These are phyloP conservation scores for Naematelia aurantialba DNA, from an alignment of 768 basidiomycete genomes.

Conservation along the genomic window DNA sequence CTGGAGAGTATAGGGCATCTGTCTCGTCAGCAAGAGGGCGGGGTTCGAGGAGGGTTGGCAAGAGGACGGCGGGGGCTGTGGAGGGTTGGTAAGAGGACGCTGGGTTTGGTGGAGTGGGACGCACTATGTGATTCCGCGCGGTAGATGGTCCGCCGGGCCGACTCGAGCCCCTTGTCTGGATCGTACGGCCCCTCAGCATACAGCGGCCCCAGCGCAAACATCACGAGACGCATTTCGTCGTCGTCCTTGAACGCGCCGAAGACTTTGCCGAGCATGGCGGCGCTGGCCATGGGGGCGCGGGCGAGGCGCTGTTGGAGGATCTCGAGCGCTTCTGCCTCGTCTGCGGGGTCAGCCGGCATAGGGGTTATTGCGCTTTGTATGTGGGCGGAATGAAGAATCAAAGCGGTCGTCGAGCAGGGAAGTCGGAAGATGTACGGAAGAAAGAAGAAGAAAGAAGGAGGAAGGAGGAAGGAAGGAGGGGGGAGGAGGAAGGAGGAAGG, in stretches of 20 bases:
- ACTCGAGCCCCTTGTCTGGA: conserved; percentile 19
- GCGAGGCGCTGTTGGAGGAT: conserved; percentile 13
- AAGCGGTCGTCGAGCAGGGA: no score
- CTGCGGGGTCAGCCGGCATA: conserved; percentile 3
- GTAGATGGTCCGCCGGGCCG: conserved; percentile 13
- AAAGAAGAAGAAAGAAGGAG: no score
- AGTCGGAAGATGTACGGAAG: no score
- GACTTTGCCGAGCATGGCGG: conserved; percentile 20
- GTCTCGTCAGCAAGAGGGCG: background rate
- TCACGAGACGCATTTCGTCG: conserved; percentile 22
- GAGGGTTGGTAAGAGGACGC: no score
- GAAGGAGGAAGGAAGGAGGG: no score
- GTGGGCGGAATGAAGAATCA: no score
- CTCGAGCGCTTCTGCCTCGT: conserved; percentile 26
- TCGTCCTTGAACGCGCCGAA: conserved; percentile 24
- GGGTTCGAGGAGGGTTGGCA: no score
- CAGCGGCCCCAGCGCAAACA: conserved; percentile 25
- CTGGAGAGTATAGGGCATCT: conserved; percentile 23
- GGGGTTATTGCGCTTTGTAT: no score
- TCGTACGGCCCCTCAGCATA: conserved; percentile 22
- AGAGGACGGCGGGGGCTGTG: no score
- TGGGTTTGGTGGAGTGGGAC: conserved; percentile 1
- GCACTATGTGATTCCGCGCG: conserved; percentile 25
- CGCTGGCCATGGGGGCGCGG: conserved; percentile 17
- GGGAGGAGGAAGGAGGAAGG: no score